Evolutionary conservation across 345 rosid species (phyloP).

Genomic region (Raphanus sativus): DNA sequence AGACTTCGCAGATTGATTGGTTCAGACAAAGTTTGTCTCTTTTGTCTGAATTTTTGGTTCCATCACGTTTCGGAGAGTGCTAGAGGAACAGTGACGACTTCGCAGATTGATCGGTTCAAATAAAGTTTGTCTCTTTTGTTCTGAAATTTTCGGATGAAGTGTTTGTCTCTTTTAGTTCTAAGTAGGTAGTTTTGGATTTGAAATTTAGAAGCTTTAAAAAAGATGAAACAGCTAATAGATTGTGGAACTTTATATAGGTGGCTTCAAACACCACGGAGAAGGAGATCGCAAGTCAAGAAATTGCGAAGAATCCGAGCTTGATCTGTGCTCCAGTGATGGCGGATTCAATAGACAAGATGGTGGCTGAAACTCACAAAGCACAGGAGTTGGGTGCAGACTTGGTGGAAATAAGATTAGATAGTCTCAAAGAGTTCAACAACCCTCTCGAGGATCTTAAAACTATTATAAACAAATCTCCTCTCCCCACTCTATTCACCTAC

Average conservation of each 20-base stretch:
- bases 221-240: constrained; percentile 13
- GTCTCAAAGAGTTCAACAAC: constrained; percentile 48
- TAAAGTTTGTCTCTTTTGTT: neutral
- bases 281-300: constrained; percentile 38
- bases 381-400: constrained; percentile 72
- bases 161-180: too few species aligned
- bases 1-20: neutral
- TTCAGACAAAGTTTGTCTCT: neutral
- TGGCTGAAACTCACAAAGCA: constrained; percentile 49
- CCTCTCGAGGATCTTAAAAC: constrained; percentile 49
- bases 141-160: neutral
- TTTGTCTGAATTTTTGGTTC: neutral
- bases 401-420: constrained; percentile 82
- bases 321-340: constrained; percentile 84
- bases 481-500: constrained; percentile 87
- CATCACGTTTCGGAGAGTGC: too few species aligned
- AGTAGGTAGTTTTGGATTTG: constrained; percentile 5
- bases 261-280: constrained; percentile 39
- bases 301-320: constrained; percentile 56
- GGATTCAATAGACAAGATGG: constrained; percentile 61
- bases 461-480: constrained; percentile 56
- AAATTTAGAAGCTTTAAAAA: neutral
- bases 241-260: constrained; percentile 32
- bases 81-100: neutral
- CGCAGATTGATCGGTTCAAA: neutral